phyloP scores from a whole-genome alignment of 2,329 filamentous ascomycete species.

The Chaetomiaceae sp. region DNA sequence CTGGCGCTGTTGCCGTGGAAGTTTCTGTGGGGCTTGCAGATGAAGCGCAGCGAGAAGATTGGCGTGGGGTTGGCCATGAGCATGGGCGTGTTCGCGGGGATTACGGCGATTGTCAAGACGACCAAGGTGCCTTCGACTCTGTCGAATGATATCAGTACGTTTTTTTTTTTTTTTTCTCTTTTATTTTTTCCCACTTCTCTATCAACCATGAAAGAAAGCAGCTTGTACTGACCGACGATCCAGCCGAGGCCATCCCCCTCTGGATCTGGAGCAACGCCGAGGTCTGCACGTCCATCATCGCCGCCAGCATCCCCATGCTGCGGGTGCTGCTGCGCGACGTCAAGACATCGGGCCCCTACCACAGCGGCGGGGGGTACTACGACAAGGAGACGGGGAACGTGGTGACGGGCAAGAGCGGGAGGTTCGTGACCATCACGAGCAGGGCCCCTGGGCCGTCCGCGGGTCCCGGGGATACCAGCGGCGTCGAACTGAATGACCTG shows the following conservation, averaged over 20 bases:
- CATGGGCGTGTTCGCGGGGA: slow-evolving; percentile 27
- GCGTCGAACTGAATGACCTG: slow-evolving; percentile 10
- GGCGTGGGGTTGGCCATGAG: slow-evolving; percentile 32
- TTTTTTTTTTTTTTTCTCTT: no score
- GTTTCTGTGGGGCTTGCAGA: slow-evolving; percentile 30
- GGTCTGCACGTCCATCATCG: slow-evolving; percentile 9
- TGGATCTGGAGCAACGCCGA: slow-evolving; percentile 14
- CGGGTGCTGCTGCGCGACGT: slow-evolving; percentile 13
- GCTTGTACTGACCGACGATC: not conserved
- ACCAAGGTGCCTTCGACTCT: slow-evolving; percentile 13
- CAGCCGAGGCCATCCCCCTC: slow-evolving; percentile 11
- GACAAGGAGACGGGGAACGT: slow-evolving; percentile 9
- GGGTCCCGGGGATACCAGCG: not conserved
- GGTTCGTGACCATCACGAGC: slow-evolving; percentile 13
- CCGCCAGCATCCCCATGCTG: slow-evolving; percentile 17
- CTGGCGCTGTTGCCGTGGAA: slow-evolving; percentile 31
- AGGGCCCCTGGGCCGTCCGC: no score
- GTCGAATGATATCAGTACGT: slow-evolving; percentile 17
- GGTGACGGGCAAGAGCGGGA: slow-evolving; percentile 5
- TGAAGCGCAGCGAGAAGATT: slow-evolving; percentile 30
- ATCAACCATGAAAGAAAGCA: no score
- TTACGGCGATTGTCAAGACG: slow-evolving; percentile 18
- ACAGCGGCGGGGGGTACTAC: slow-evolving; percentile 9
- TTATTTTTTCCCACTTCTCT: no score
- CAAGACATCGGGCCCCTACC: slow-evolving; percentile 7